Base-by-base conservation (phyloP, 75 land plant genomes). In the Cupressus sempervirens region DNA sequence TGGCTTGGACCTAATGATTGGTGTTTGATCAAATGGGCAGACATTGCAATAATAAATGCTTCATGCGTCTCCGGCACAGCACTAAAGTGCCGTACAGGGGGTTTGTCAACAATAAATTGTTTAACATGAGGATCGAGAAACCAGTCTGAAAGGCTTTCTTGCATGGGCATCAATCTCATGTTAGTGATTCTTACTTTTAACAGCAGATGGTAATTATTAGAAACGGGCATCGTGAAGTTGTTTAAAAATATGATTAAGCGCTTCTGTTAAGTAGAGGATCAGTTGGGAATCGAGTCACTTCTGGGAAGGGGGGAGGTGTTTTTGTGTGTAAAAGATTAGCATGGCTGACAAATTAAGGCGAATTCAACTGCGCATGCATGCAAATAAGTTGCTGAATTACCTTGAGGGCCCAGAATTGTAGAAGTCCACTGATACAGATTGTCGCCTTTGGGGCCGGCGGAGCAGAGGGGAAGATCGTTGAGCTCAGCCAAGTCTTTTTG, bases 381-480 rank as follows among this genome's bases (percentile, higher is more conserved):
- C 67, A 62, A 62, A 62, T 62, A 62, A 29, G n/a, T 62, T 62
- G n/a, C 7, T 23, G 26, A 26, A 23, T 62, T 62, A 96, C 99
- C 98, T 30, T 88, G 85, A 85, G 99, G 96, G 30, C 98, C 99
- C 54, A 93, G 83, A 82, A 97, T 88, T 88, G 99, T 97, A 87
- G 99, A 92, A 82, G 94, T 85, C 99, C 99, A 96, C 58, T 97
- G 91, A 90, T 96, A 94, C 67, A 97, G 95, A 84, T 96, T 96
- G 86, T 96, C 96, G 45, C 99, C 98, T 83, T 94, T 96, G 80
- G 99, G 99, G 0, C 99, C 96, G 38, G 99, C 98, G 77, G 92
- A 96, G 85, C 95, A 97, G 82, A 93, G 92, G 15, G 86, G 23
- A 52, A 96, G 98, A 11, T 94, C 94, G 83, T 94, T 90, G 76